Conservation (phyloP, 495 filamentous ascomycete species). For the Annulohypoxylon moriforme region DNA sequence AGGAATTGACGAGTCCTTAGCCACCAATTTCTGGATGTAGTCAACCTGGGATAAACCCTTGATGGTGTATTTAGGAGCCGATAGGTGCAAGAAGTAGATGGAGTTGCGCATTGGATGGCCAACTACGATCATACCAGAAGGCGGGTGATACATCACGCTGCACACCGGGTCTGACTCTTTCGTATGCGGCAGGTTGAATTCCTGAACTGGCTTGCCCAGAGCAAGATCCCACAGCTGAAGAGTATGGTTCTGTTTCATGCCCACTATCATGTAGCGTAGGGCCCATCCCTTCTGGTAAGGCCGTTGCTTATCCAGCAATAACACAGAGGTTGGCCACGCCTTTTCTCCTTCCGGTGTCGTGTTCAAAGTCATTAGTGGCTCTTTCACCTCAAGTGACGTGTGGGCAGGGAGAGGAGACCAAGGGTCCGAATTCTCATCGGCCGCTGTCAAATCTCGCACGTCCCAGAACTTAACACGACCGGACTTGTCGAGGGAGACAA, state of each 20-base stretch:
- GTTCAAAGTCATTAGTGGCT: conserved; percentile 79
- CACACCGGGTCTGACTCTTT: conserved; percentile 97
- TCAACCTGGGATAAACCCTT: conserved; percentile 83
- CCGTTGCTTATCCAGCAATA: conserved; percentile 93
- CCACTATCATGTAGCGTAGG: conserved; percentile 92
- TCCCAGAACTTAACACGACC: conserved; percentile 98
- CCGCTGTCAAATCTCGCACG: conserved; percentile 76
- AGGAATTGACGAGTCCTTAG: conserved; percentile 77
- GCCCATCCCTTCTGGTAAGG: conserved; percentile 88
- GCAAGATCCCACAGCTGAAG: conserved; percentile 99
- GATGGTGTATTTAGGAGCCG: conserved; percentile 89
- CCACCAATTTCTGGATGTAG: conserved; percentile 79
- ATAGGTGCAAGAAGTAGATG: conserved; percentile 95
- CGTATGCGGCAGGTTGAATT: conserved; percentile 94
- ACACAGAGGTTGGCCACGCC: conserved; percentile 93
- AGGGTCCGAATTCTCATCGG: conserved; percentile 64
- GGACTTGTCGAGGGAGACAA: conserved; percentile 96
- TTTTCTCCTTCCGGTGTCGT: conserved; percentile 84
- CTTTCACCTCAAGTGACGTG: conserved; percentile 74
- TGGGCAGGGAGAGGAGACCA: conserved; percentile 62
- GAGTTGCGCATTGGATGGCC: conserved; percentile 97
- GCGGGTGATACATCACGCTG: conserved; percentile 91
- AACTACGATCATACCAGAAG: conserved; percentile 89
- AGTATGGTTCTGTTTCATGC: conserved; percentile 98
- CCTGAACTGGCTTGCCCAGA: conserved; percentile 92